Evolutionary conservation across 202 grass and related monocot species (phyloP).

Genomic region (Panicum hallii): DNA sequence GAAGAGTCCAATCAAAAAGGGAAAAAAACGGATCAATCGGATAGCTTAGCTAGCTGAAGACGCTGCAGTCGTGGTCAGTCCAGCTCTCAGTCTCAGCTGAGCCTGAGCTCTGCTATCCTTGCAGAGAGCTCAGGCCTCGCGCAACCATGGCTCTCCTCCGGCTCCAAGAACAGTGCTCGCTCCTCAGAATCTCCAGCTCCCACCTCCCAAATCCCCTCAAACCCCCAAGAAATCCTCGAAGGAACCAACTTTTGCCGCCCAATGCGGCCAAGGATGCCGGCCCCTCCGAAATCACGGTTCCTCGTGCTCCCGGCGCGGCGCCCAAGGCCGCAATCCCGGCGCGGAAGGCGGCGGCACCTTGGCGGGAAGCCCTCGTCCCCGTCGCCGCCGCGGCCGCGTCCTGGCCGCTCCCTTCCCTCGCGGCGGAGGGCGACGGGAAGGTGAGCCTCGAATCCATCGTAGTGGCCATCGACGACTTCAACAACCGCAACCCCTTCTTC

Average conservation of each 20-base stretch:
- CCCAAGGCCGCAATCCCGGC: slow-evolving; percentile 20
- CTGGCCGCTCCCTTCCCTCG: slow-evolving; percentile 53
- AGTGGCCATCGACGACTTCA: slow-evolving; percentile 82
- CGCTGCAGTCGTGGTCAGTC: background rate
- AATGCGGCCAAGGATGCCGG: slow-evolving; percentile 28
- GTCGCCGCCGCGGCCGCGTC: slow-evolving; percentile 36
- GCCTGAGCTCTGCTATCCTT: slow-evolving; percentile 40
- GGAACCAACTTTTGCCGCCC: background rate
- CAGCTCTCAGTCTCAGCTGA: slow-evolving; percentile 1
- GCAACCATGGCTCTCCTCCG: slow-evolving; percentile 56
- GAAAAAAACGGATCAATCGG: background rate
- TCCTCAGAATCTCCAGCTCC: slow-evolving; percentile 44
- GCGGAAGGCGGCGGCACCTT: slow-evolving; percentile 2
- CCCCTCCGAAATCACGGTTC: background rate
- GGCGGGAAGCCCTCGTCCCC: slow-evolving; percentile 37
- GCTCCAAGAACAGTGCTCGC: slow-evolving; percentile 43
- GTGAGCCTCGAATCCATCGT: slow-evolving; percentile 82
- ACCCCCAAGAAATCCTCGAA: background rate
- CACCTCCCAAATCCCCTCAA: slow-evolving; percentile 35
- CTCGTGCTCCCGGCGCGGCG: too few species aligned
- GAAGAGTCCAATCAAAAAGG: too few species aligned
- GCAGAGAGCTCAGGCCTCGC: slow-evolving; percentile 11
- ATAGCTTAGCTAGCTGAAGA: background rate
- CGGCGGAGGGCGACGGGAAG: slow-evolving; percentile 65
- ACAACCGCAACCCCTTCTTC: slow-evolving; percentile 91